Base-by-base conservation (phyloP, 306 rosid genomes). In the Lathyrus oleraceus region DNA sequence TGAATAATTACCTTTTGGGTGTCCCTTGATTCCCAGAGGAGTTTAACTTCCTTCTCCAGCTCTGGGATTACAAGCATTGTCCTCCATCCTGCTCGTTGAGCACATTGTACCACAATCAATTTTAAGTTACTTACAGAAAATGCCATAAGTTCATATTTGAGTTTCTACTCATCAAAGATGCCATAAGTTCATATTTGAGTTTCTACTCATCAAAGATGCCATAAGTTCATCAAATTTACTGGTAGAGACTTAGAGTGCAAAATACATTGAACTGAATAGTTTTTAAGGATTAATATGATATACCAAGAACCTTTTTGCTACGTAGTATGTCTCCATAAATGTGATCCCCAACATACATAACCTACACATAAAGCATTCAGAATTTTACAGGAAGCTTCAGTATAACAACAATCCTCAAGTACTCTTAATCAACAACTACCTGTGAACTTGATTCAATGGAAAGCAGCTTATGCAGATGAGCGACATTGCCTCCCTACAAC, bases 31-130 rank as follows among this genome's bases (percentile, higher is more conserved):
- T 87, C 85, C 88, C 89, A 91, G 36, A 91, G 97, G 67, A 91
- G 95, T 75, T 84, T 81, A 78, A 91, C 92, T 83, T 95, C 99
- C 83, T 85, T 84, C 82, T 91, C 89, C 38, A 95, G 95, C 84
- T 95, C 99, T 47, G 99, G 99, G 73, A 95, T 80, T 47, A 95
- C 99, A 73, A 95, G 99, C 97, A 95, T 95, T 81, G 99, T 95
- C 73, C 99, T 88, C 99, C 99, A 95, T 53, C 97, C 99, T 95
- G 81, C 76, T 43, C 87, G 48, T 66, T 40, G 25, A 68, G 36
- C 44, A 57, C 67, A 66, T 40, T 43, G 7, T 27, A 62, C 52
- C 70, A 72, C 21, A 69, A 40, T 72, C 65, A 75, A 52, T 57
- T 52, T 32, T 15, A 66, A 45, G 21, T 32, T 42, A 35, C 25